Base-by-base conservation (phyloP, 106 monocot genomes). In the Acorus calamus region DNA sequence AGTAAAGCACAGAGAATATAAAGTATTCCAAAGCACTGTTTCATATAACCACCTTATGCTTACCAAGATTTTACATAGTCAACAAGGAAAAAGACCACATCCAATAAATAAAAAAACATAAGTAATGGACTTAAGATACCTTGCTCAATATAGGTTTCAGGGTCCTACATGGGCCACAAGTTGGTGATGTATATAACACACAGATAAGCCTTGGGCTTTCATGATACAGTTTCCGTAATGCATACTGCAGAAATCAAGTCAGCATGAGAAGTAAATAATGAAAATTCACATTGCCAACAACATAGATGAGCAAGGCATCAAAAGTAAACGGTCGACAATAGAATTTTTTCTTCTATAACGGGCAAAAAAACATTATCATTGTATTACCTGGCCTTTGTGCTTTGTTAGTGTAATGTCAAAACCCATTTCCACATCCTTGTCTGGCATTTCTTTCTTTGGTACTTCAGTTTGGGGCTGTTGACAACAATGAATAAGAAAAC, bases 101-200 rank as follows among this genome's bases (percentile, higher is more conserved):
- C 55, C 4, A 55, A 11, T 10, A 52, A 47, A 8, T 4, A 11
- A 28, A 60, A 28, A 42, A 60, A 60, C 2, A 1, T 52, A 10
- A 6, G 10, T n/a, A 6, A 59, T 60, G 4, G 3, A 11, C 14
- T 11, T 7, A 46, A 9, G 46, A 4, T 81, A 96, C 94, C 94
- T 96, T 96, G 76, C 69, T 79, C 56, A 96, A 69, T 60, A 96
- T 96, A 50, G 94, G 94, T 78, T 96, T 96, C 53, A 96, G 53
- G 44, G 94, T 96, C 75, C 94, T 70, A 61, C 94, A 96, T 61
- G 94, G 94, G 77, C 94, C 94, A 63, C 94, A 96, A 63, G 94
- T 96, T 55, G 94, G 94, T 65, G 94, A 11, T 61, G 94, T 90
- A 65, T 96, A 96, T 11, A 96, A 63, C 9, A 96, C 87, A 70